Percentiles rank a stretch among this genome's conserved stretches.
These are phyloP conservation scores for Solanum ossicruentum DNA, from an alignment of 257 asterid species.

Conservation along the genomic window DNA sequence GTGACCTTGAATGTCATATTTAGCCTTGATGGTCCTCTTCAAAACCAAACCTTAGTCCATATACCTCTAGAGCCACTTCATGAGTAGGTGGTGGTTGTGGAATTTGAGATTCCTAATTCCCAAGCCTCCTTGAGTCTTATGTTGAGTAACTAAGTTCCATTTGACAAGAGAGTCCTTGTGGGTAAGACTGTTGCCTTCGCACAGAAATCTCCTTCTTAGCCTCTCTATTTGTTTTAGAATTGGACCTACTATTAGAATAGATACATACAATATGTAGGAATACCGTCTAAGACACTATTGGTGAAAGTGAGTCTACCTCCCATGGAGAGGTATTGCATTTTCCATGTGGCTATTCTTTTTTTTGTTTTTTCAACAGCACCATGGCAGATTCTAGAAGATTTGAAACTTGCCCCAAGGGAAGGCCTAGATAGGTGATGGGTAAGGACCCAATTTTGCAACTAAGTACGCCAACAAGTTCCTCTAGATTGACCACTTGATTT, in stretches of 20 bases:
- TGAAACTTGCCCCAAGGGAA: background rate
- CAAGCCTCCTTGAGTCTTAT: background rate
- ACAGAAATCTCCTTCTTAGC: background rate
- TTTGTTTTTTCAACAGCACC: background rate
- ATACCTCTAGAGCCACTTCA: background rate
- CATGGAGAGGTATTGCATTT: background rate
- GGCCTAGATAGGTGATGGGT: background rate
- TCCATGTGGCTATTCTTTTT: background rate
- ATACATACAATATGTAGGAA: background rate
- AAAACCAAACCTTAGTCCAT: background rate
- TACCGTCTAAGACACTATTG: background rate
- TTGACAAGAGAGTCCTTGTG: background rate
- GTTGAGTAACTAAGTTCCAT: background rate
- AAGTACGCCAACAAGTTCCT: background rate
- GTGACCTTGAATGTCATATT: background rate
- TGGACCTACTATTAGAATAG: background rate
- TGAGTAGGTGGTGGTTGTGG: too few species aligned
- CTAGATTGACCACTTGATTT: background rate
- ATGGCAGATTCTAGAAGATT: background rate
- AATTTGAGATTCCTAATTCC: background rate
- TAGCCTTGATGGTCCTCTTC: background rate
- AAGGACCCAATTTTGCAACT: background rate
- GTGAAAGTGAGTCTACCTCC: background rate
- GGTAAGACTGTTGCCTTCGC: background rate
- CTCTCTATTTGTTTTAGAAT: background rate